phyloP scores from a whole-genome alignment of 78 protist genomes.

The Dictyostelium firmibasis region DNA sequence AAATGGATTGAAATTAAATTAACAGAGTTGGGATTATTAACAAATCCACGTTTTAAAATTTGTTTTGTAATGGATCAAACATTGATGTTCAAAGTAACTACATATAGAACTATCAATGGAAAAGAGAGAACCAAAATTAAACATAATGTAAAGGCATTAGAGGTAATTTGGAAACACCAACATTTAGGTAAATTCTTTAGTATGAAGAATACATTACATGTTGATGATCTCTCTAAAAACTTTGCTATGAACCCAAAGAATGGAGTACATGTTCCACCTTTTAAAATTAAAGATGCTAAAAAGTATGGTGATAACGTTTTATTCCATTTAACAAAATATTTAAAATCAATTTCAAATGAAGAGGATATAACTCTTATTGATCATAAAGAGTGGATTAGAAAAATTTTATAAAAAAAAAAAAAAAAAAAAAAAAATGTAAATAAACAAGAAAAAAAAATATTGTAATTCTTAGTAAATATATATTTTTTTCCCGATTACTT shows the following conservation, averaged over 20 bases:
- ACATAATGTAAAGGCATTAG: constrained; percentile 75
- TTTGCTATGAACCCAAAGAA: constrained; percentile 84
- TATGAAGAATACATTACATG: constrained; percentile 56
- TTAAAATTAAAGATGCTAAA: constrained; percentile 40
- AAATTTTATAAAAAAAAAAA: constrained; percentile 2
- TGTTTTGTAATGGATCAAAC: constrained; percentile 82
- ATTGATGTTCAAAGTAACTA: constrained; percentile 67
- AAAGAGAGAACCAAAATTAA: constrained; percentile 71
- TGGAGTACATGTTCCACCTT: constrained; percentile 77
- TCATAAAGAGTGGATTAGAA: constrained; percentile 53
- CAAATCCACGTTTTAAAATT: constrained; percentile 70
- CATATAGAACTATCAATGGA: constrained; percentile 29
- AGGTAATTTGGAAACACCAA: constrained; percentile 72
- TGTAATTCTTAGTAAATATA: background rate
- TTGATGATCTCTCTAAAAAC: constrained; percentile 71
- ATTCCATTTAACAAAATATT: constrained; percentile 35
- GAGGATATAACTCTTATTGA: constrained; percentile 49
- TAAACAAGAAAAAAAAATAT: background rate
- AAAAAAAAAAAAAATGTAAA: background rate
- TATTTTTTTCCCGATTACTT: background rate
- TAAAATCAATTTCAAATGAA: constrained; percentile 32
- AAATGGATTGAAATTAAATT: constrained; percentile 79
- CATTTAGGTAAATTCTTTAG: constrained; percentile 40
- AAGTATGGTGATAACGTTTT: constrained; percentile 28
- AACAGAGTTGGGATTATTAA: constrained; percentile 74